Evolutionary conservation across 1,139 yeast species (phyloP), one percentile per base, ranked within the genome.

Genomic region (Candida sanyaensis): DNA sequence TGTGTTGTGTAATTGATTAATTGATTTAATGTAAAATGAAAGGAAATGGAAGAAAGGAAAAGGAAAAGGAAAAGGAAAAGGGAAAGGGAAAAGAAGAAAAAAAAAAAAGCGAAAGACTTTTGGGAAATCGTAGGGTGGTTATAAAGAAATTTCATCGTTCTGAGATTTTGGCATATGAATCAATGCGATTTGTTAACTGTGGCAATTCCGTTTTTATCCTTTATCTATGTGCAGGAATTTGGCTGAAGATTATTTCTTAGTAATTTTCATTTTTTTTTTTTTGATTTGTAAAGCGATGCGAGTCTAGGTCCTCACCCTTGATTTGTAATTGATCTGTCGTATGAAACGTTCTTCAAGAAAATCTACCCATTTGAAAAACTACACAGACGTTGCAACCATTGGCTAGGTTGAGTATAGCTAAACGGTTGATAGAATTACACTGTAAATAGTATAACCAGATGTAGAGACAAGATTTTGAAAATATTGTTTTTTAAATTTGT

Each of bases 1-100:
- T 78, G 57, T 77, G 26, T 31, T 27, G 11, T 28, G 10, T 37
- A 36, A n/a, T 10, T 30, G 13, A 11, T 11, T 10, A n/a, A 2
- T 10, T 30, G 32, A 30, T 9, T 44, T 44, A 7, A 6, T 38
- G 11, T 21, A 11, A 24, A 21, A 26, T 11, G 31, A 23, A 30
- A 32, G 26, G 12, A 7, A 41, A 41, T 34, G 11, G 21, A 27
- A 17, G 21, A 28, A 17, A 17, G 13, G 33, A 27, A 17, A 26
- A 26, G 17, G 11, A 33, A 5, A 26, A 26, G 9, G 28, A 13
- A 42, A 27, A 29, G 24, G 11, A 12, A 28, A 37, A 37, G 28
- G 37, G 37, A 37, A 5, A 11, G 32, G 5, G 11, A 29, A 11
- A 29, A 29, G 27, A 5, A 5, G 28, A 13, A 42, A 27, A 29